phyloP scores from a whole-genome alignment of 257 asterid species.

The Gentiana straminea region DNA sequence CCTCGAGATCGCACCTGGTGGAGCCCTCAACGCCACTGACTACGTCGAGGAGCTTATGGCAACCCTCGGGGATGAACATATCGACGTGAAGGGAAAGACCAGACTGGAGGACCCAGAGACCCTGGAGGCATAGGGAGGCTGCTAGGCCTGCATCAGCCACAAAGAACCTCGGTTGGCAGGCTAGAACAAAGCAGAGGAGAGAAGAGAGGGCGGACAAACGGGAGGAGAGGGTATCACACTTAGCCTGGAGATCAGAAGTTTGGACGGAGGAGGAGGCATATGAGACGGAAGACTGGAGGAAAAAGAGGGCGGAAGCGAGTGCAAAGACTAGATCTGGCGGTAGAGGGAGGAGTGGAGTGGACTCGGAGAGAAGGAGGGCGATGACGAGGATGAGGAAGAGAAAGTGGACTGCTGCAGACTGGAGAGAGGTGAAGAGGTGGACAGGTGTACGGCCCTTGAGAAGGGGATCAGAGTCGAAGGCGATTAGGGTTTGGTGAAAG shows the following conservation, averaged over 20 bases:
- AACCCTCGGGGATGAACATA: slow-evolving; percentile 91
- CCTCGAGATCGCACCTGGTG: slow-evolving; percentile 89
- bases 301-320: slow-evolving; percentile 54
- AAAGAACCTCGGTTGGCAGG: slow-evolving; percentile 44
- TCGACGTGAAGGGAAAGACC: slow-evolving; percentile 81
- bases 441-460: slow-evolving; percentile 76
- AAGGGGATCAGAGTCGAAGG: slow-evolving; percentile 72
- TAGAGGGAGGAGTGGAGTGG: slow-evolving; percentile 56
- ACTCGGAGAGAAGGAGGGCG: slow-evolving; percentile 48
- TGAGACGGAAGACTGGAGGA: slow-evolving; percentile 46
- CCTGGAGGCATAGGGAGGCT: slow-evolving; percentile 62
- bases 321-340: slow-evolving; percentile 65
- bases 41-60: slow-evolving; percentile 87
- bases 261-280: slow-evolving; percentile 60
- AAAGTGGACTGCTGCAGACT: slow-evolving; percentile 51
- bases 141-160: slow-evolving; percentile 59
- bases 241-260: slow-evolving; percentile 83
- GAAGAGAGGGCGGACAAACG: slow-evolving; percentile 44
- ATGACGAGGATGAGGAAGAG: slow-evolving; percentile 55
- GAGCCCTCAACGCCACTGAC: slow-evolving; percentile 93
- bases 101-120: slow-evolving; percentile 81
- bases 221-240: slow-evolving; percentile 52
- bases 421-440: slow-evolving; percentile 70
- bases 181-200: slow-evolving; percentile 39
- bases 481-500: slow-evolving; percentile 41